Conservation (phyloP, 208 protist species). For the Crithidia acanthocephali region DNA sequence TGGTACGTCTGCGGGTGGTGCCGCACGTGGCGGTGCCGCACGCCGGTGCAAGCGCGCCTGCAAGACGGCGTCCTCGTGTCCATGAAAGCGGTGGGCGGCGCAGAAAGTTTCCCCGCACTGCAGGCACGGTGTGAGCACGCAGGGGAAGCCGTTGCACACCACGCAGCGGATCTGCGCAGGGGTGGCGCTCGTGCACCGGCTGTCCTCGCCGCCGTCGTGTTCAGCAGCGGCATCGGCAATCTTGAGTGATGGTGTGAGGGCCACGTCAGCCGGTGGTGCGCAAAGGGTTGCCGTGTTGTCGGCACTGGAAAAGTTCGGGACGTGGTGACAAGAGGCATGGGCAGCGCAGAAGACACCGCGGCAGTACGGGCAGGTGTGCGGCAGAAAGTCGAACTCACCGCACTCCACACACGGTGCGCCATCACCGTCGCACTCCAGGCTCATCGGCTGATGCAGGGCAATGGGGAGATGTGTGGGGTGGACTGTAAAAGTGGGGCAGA, state of each 20-base stretch:
- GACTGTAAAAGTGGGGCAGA: too few relatives aligned
- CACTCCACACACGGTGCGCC: slow-evolving; percentile 67
- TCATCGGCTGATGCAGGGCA: too few relatives aligned
- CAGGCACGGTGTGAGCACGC: slow-evolving; percentile 54
- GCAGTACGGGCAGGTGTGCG: slow-evolving; percentile 58
- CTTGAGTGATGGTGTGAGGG: neutral
- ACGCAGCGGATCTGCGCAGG: slow-evolving; percentile 18
- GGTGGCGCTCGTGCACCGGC: neutral
- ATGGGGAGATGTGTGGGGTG: too few relatives aligned
- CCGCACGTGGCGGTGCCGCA: neutral
- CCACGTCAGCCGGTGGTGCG: slow-evolving; percentile 2
- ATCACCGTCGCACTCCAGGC: slow-evolving; percentile 59
- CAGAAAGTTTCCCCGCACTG: slow-evolving; percentile 51
- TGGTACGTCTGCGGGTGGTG: neutral
- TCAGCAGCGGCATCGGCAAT: too few relatives aligned
- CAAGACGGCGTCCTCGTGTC: slow-evolving; percentile 38
- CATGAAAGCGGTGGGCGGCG: slow-evolving; percentile 70
- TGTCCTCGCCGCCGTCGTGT: too few relatives aligned
- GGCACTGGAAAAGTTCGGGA: slow-evolving; percentile 12
- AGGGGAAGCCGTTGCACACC: slow-evolving; percentile 37
- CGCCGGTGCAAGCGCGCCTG: slow-evolving; percentile 9
- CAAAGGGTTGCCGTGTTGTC: slow-evolving; percentile 12
- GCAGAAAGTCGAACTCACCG: slow-evolving; percentile 77
- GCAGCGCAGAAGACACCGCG: slow-evolving; percentile 54
- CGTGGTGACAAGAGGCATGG: slow-evolving; percentile 54